Base-by-base conservation (phyloP, 2,329 filamentous ascomycete species). In the Pseudogymnoascus sp. region DNA sequence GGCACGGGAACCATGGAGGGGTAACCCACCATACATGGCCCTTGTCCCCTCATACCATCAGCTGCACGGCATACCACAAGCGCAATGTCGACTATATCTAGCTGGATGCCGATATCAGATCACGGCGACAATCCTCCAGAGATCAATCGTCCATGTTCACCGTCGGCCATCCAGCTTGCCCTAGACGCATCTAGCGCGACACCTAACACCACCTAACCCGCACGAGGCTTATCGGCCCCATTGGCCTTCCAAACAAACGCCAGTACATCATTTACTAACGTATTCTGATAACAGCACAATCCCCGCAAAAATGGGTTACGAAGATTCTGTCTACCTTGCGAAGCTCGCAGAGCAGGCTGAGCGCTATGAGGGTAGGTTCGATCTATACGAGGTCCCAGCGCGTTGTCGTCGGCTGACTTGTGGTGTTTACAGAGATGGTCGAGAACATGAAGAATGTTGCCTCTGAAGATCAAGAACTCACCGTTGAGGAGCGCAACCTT, bases 261-360 rank as follows among this genome's bases (percentile, higher is more conserved):
- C 47, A 57, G 47, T 33, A 57, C 47, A 57, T 31, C 47, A 33
- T 57, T 57, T 57, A 57, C 47, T 57, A 57, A 57, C n/a, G 28
- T 57, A 57, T 57, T 57, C 47, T 57, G 26, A 31, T 33, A 17
- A 57, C 47, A 57, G 47, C 47, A 57, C n/a, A 57, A 57, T 19
- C 17, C 74, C 72, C 77, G 80, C 78, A 84, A 93, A 83, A 83
- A 97, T 97, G 93, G 92, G 90, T 87, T 91, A 96, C 86, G 93
- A 97, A 87, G 93, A 97, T 83, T 93, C 93, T 76, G 95, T 99
- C 77, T 97, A 97, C 82, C 89, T 97, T 79, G 95, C 95, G 82
- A 97, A 97, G 92, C 90, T 99, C 80, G 95, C 95, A 78, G 95
- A 99, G 89, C 95, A 99, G 88, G 95, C 95, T 80, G 95, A 99